Base-by-base conservation (phyloP, 2,329 filamentous ascomycete genomes). In the Rhinocladiella similis region DNA sequence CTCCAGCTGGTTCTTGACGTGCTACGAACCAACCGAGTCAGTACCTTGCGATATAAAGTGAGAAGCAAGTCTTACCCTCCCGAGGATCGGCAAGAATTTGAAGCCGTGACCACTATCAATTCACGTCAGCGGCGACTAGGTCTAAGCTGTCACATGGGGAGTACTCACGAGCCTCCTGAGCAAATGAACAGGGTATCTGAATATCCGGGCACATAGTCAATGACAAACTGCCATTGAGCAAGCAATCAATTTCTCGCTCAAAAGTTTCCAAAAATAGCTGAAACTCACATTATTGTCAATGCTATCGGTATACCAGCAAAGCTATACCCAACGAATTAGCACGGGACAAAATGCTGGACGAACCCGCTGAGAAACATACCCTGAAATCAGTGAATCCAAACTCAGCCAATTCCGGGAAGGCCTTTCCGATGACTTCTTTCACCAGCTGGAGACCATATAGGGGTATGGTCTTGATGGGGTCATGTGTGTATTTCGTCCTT, bases 11-110 rank as follows among this genome's bases (percentile, higher is more conserved):
- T 63, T 63, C 47, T 64, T 63, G 33, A 62, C 56, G 35, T 65
- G 59, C 63, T 63, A 49, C 12, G 36, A 5, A 18, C 14, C 2
- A 35, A 42, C 12, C 9, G 7, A 2, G 41, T 53, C 41, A 54
- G 33, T 22, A 27, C 12, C 7, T 2, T 33, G 42, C 18, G 12
- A 20, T 14, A 38, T 7, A 18, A 22, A 9, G 12, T 6, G 42
- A n/a, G 13, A 35, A 33, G 4, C 3, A 13, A 16, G 5, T 29
- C 61, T 13, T 47, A 63, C 64, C 42, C 59, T 62, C 10, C 68
- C 68, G 3, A 70, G 60, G 16, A 64, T 57, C 2, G 68, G 68
- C 13, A 70, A 64, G 47, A 68, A 70, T 49, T 70, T 70, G 55
- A 70, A 69, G 2, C 56, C 68, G 48, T 69, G 68, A 3, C 68